Evolutionary conservation across 805 yeast genomes (phyloP).

Genomic region (Wickerhamomyces subpelliculosus): DNA sequence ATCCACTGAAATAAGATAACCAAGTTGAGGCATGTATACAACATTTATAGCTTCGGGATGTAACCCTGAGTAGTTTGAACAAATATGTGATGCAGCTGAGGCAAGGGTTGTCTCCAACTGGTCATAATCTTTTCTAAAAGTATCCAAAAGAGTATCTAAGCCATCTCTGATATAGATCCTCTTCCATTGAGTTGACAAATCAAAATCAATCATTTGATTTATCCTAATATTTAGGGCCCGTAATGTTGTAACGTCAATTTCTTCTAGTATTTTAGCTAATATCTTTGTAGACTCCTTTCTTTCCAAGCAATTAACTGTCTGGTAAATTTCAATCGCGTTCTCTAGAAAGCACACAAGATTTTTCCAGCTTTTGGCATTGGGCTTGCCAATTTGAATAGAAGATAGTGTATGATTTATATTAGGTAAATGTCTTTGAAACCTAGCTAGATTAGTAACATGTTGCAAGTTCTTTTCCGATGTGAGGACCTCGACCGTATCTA

Average conservation of each 20-base stretch:
- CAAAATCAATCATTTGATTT: constrained; percentile 29
- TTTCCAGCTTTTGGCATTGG: background rate
- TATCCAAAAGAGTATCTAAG: too few species aligned
- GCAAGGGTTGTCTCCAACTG: constrained; percentile 13
- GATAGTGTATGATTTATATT: constrained; percentile 21
- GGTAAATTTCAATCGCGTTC: too few species aligned
- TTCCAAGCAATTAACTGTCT: too few species aligned
- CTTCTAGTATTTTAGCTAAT: constrained; percentile 4
- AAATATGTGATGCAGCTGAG: too few species aligned
- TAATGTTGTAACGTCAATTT: too few species aligned
- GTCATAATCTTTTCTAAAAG: too few species aligned
- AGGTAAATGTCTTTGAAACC: constrained; percentile 19
- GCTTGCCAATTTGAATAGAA: constrained; percentile 10
- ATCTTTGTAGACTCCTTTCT: too few species aligned
- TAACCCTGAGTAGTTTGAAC: too few species aligned
- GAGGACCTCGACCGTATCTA: constrained; percentile 21
- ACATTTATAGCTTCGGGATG: too few species aligned
- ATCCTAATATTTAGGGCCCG: constrained; percentile 15
- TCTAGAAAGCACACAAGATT: background rate
- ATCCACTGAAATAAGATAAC: too few species aligned
- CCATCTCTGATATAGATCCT: too few species aligned
- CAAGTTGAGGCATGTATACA: too few species aligned
- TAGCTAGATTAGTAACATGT: constrained; percentile 15
- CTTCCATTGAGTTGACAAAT: constrained; percentile 23
- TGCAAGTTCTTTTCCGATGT: constrained; percentile 14